Evolutionary conservation across 2,329 filamentous ascomycete genomes (phyloP), one percentile per base, ranked within the genome.

Genomic region (Didymella pomorum): DNA sequence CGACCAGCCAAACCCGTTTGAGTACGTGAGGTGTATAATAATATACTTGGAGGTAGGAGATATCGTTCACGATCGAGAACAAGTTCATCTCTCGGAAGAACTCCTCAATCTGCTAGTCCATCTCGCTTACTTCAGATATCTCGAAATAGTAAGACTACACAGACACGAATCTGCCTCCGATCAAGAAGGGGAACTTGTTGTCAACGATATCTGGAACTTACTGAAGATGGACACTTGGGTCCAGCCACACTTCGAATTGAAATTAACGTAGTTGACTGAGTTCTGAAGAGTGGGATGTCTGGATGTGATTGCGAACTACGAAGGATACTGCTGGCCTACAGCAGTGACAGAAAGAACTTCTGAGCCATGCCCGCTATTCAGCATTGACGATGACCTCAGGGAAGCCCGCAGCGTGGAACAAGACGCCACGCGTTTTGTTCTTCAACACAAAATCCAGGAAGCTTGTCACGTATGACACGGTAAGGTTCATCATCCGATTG

Each of bases 401-500:
- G 35, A 69, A 72, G 9, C 43, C 18, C 10, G 35, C 31, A 0
- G 18, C 42, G 10, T 45, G 54, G 9, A 51, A 50, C 31, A 33
- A n/a, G 3, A 23, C 31, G 14, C n/a, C 25, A 33, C 62, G 47
- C 8, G 45, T 37, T 1, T 63, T 53, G 25, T 46, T 57, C 54
- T 68, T 70, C 18, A 71, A 42, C 4, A 68, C 56, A 44, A 65
- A 53, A 26, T 71, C 61, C 35, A 72, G 44, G 23, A 73, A 72
- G 4, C 59, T 56, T 1, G 52, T 59, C 14, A 69, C 52, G 39
- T 68, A 69, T 16, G 61, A 52, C 9, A 64, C 65, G 0, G 63
- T 71, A 8, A 72, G 26, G 2, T 61, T 49, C 56, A 61, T 62
- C 64, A 68, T 69, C 33, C 62, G 58, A 5, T 49, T 29, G 0